Evolutionary conservation across 2,329 filamentous ascomycete species (phyloP), one percentile per base, ranked within the genome.

Genomic region (Colletotrichum gloeosporioides): DNA sequence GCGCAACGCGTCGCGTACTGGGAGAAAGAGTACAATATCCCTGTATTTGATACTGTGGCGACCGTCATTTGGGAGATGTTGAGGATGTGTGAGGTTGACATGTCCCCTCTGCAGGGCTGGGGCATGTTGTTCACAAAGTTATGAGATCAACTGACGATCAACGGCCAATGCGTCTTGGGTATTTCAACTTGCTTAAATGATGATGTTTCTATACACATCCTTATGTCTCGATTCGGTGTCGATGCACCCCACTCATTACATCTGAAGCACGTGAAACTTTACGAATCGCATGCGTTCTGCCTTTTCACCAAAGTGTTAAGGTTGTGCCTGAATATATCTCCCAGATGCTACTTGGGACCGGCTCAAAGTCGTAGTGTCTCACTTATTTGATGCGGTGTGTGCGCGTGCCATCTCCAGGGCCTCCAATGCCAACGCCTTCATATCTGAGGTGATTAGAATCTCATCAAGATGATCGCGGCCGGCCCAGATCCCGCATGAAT

Each of bases 41-140:
- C 81, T 4, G 84, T 88, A 7, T 81, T 87, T 25, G 87, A 88
- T 79, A 86, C 84, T 1, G 85, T 88, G 12, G 82, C 84, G 0
- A 87, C 85, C 2, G 85, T 87, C 5, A 78, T 88, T 4, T 86
- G 84, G 83, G 84, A 85, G 71, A 85, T 86, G 82, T 78, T 87
- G 71, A 80, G 79, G 39, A 79, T 82, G 15, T 80, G 81, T 68
- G 80, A 80, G 7, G 76, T 85, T 32, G 81, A 84, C 68, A 80
- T 79, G 59, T 77, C 73, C 16, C 72, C 70, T 10, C 77, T 86
- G 3, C 75, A 79, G 53, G 81, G 81, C 2, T 86, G 85, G 85
- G 85, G 85, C 2, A 80, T 78, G 74, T 80, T 87, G 25, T 85
- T 84, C 16, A 29, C 34, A 27, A 44, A 62, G 2, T 18, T n/a